Evolutionary conservation across 2,329 filamentous ascomycete species (phyloP).

Genomic region (Microdochium bolleyi): DNA sequence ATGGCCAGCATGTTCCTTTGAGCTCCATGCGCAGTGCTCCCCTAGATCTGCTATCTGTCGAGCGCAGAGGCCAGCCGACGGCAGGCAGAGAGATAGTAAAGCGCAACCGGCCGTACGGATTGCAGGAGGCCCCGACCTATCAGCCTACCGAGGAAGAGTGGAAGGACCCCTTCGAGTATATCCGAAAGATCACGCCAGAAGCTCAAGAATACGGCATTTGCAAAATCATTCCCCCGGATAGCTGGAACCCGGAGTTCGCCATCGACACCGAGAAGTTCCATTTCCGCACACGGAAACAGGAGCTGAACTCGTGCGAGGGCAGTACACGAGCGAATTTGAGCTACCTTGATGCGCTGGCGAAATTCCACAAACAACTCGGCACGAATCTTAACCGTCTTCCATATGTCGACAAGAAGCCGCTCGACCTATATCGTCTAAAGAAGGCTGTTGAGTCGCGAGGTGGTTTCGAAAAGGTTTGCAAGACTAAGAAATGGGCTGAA

Average conservation of each 20-base stretch:
- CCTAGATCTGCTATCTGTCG: conserved; percentile 81
- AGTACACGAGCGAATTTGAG: conserved; percentile 92
- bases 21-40: conserved; percentile 52
- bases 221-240: conserved; percentile 90
- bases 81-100: conserved; percentile 69
- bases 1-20: conserved; percentile 43
- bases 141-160: conserved; percentile 89
- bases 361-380: conserved; percentile 95
- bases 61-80: conserved; percentile 78
- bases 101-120: conserved; percentile 70
- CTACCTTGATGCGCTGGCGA: conserved; percentile 88
- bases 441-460: conserved; percentile 93
- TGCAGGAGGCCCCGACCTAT: conserved; percentile 87
- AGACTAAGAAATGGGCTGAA: conserved; percentile 97
- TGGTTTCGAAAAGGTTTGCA: conserved; percentile 94
- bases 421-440: conserved; percentile 92
- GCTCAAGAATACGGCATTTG: conserved; percentile 84
- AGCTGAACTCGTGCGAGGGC: conserved; percentile 96
- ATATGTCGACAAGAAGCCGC: conserved; percentile 93
- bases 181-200: conserved; percentile 83
- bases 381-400: conserved; percentile 90
- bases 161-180: conserved; percentile 87
- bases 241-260: conserved; percentile 90
- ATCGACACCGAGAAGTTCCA: conserved; percentile 98
- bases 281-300: conserved; percentile 91